Evolutionary conservation across 345 rosid genomes (phyloP).

Genomic region (Microthlaspi erraticum): DNA sequence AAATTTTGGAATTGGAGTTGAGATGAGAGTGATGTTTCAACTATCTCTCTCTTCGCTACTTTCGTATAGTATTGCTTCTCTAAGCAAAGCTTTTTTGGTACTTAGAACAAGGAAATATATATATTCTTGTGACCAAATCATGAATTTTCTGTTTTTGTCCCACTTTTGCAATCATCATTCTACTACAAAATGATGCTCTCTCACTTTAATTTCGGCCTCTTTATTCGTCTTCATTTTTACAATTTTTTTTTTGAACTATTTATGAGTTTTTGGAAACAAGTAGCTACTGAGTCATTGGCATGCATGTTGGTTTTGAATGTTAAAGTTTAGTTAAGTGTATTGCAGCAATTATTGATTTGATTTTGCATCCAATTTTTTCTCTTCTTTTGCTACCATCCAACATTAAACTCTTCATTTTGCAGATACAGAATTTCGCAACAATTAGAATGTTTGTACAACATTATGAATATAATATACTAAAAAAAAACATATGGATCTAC

Average conservation of each 20-base stretch:
- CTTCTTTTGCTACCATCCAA: not conserved
- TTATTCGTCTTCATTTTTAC: conserved; percentile 19
- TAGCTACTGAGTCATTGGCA: not conserved
- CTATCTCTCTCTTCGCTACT: conserved; percentile 28
- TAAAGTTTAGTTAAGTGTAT: not conserved
- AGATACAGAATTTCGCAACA: not conserved
- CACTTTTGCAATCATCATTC: conserved; percentile 44
- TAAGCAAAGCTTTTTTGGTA: conserved; percentile 25
- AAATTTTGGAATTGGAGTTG: conserved; percentile 14
- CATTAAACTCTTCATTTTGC: conserved; percentile 18
- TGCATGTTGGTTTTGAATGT: conserved; percentile 5
- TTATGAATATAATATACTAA: not conserved
- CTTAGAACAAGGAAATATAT: conserved; percentile 38
- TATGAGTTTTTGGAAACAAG: conserved; percentile 27
- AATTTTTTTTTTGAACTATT: not conserved
- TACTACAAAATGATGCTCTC: conserved; percentile 42
- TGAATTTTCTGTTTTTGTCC: conserved; percentile 41
- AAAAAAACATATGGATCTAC: not conserved
- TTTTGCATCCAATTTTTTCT: conserved; percentile 1
- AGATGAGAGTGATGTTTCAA: conserved; percentile 41
- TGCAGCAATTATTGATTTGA: conserved; percentile 1
- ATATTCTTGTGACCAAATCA: conserved; percentile 42
- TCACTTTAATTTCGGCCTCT: conserved; percentile 32
- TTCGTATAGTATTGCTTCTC: conserved; percentile 30
- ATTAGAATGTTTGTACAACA: not conserved